Conservation (phyloP, 345 rosid genomes). For the Erysimum cheiranthoides region DNA sequence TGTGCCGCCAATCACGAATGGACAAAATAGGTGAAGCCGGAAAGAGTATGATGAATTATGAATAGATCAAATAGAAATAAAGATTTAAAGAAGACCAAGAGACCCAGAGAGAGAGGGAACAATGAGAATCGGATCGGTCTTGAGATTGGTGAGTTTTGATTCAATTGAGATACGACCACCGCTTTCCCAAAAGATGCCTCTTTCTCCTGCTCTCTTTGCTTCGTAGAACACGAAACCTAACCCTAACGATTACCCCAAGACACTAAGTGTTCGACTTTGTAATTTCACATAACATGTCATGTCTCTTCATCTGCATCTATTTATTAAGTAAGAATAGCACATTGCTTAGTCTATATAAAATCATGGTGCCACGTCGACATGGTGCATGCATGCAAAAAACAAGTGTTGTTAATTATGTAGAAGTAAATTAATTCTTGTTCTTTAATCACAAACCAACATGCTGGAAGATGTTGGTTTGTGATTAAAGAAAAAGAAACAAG, state of each 20-base stretch:
- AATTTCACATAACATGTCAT: slow-evolving; percentile 41
- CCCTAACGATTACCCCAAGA: slow-evolving; percentile 57
- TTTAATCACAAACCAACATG: no score
- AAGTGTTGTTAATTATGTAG: slow-evolving; percentile 2
- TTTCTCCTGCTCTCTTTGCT: slow-evolving; percentile 45
- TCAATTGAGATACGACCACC: slow-evolving; percentile 72
- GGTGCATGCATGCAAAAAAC: slow-evolving; percentile 49
- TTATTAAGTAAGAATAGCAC: not conserved
- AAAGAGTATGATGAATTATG: slow-evolving; percentile 5
- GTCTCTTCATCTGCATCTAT: slow-evolving; percentile 24
- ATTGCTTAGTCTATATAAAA: slow-evolving; percentile 6
- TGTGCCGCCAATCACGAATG: slow-evolving; percentile 43
- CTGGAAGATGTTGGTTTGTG: no score
- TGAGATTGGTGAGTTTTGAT: slow-evolving; percentile 69
- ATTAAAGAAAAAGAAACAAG: no score
- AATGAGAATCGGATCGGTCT: slow-evolving; percentile 78
- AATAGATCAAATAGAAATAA: not conserved
- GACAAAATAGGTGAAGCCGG: slow-evolving; percentile 35
- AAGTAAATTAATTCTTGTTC: no score
- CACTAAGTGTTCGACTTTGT: slow-evolving; percentile 41
- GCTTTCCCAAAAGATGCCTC: slow-evolving; percentile 79
- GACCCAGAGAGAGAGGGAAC: slow-evolving; percentile 49
- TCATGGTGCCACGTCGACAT: slow-evolving; percentile 45
- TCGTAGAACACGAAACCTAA: slow-evolving; percentile 53
- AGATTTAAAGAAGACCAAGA: slow-evolving; percentile 34